Conservation (phyloP, 495 filamentous ascomycete genomes). For the Penicillium taxi region DNA sequence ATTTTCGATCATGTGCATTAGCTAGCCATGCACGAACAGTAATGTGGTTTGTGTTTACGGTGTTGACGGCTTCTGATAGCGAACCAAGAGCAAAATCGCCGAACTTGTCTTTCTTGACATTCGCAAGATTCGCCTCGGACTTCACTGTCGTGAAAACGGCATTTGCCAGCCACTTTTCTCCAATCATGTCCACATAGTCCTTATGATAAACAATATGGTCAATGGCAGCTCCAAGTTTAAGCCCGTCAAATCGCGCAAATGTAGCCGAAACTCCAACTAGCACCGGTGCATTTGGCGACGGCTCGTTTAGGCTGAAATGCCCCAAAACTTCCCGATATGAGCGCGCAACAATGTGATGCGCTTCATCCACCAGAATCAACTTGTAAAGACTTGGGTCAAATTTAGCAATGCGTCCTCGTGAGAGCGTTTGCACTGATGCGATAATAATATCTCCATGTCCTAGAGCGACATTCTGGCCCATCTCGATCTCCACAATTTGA, state of each 20-base stretch:
- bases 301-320: conserved; percentile 63
- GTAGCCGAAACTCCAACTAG: conserved; percentile 93
- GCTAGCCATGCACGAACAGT: conserved; percentile 78
- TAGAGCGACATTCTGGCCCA: conserved; percentile 66
- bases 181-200: conserved; percentile 95
- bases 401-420: conserved; percentile 62
- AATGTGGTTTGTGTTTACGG: conserved; percentile 63
- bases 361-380: conserved; percentile 89
- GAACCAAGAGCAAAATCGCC: conserved; percentile 73
- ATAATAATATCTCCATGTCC: conserved; percentile 86
- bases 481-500: conserved; percentile 78
- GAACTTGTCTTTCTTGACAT: conserved; percentile 52
- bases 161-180: conserved; percentile 73
- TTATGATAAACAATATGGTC: conserved; percentile 97
- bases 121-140: conserved; percentile 65
- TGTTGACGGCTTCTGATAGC: conserved; percentile 77
- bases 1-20: conserved; percentile 63
- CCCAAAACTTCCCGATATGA: conserved; percentile 63
- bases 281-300: conserved; percentile 47
- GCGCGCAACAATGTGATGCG: conserved; percentile 90
- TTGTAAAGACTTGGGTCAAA: conserved; percentile 79
- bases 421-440: conserved; percentile 79
- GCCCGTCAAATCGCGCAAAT: conserved; percentile 78
- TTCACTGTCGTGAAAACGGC: conserved; percentile 90
- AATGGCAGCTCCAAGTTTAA: conserved; percentile 79